These are phyloP conservation scores for Apiosordaria backusii DNA, from an alignment of 495 filamentous ascomycete genomes.

Conservation along the genomic window DNA sequence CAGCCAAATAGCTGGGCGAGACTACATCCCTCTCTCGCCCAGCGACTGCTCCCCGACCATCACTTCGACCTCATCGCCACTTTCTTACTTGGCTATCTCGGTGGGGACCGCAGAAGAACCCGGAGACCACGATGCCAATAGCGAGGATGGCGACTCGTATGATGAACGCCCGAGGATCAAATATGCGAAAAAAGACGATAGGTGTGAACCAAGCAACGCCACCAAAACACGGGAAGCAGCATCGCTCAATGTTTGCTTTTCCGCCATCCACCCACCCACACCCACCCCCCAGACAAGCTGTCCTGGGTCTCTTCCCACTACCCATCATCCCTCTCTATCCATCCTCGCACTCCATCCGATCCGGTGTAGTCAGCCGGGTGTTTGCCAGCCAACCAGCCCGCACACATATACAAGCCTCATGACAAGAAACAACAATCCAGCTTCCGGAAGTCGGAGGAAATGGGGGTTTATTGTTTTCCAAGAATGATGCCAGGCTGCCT, in stretches of 20 bases:
- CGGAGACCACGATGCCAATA: constrained; percentile 8
- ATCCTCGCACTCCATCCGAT: background rate
- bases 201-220: background rate
- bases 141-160: background rate
- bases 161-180: background rate
- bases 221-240: background rate
- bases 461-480: too few species aligned
- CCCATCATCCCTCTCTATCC: background rate
- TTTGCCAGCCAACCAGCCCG: constrained; percentile 1
- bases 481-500: too few species aligned
- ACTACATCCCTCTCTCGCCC: background rate
- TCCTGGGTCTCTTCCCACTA: background rate
- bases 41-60: background rate
- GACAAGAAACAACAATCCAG: background rate
- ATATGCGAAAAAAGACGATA: background rate
- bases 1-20: too few species aligned
- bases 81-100: constrained; percentile 7
- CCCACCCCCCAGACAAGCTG: too few species aligned
- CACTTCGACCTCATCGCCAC: background rate
- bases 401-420: background rate
- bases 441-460: background rate
- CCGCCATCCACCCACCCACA: background rate
- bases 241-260: background rate
- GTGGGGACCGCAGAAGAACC: background rate
- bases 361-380: constrained; percentile 6